phyloP scores from a whole-genome alignment of 106 monocot species.

The Acorus calamus region DNA sequence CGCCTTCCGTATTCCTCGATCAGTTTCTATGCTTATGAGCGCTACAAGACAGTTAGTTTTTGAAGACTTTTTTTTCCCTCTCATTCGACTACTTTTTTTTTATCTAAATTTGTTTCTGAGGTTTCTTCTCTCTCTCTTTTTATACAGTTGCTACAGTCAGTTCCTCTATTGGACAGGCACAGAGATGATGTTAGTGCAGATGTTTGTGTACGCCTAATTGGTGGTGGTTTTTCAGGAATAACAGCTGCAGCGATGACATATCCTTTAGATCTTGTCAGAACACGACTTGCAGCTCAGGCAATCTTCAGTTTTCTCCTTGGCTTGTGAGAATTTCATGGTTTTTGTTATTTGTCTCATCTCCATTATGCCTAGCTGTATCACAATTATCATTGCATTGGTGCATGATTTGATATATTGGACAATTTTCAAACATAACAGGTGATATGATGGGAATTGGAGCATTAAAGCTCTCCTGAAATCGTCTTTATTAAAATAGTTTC shows the following conservation, averaged over 20 bases:
- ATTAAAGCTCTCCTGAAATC: no score
- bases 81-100: background rate
- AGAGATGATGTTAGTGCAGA: constrained; percentile 40
- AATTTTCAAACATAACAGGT: no score
- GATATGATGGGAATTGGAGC: no score
- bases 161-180: constrained; percentile 55
- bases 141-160: constrained; percentile 51
- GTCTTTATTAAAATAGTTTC: no score
- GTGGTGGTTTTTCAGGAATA: constrained; percentile 80
- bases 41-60: constrained; percentile 63
- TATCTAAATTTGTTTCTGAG: background rate
- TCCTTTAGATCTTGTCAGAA: constrained; percentile 88
- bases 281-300: constrained; percentile 91
- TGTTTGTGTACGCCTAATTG: constrained; percentile 45
- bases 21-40: constrained; percentile 88
- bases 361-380: constrained; percentile 9
- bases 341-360: background rate
- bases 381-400: no score
- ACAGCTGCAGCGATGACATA: constrained; percentile 87
- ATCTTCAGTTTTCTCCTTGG: background rate
- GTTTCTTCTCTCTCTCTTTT: constrained; percentile 1
- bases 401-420: no score
- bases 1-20: constrained; percentile 92
- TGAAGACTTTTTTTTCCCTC: background rate
- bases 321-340: background rate